Conservation (phyloP, 257 asterid genomes). For the Solanum rostratum region DNA sequence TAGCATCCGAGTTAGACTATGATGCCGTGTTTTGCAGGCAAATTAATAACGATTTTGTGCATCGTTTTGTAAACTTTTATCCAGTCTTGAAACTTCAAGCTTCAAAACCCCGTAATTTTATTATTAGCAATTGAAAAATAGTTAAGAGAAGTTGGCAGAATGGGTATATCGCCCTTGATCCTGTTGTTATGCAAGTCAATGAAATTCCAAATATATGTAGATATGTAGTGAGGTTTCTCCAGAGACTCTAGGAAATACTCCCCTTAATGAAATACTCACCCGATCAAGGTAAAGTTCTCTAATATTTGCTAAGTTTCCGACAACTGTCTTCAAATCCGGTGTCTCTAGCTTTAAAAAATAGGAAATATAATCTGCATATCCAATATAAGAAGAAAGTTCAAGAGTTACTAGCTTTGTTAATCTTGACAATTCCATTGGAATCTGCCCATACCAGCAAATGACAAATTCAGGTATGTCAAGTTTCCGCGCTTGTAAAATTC, state of each 20-base stretch:
- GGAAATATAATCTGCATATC: too few relatives aligned
- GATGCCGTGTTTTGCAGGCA: neutral
- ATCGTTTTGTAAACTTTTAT: neutral
- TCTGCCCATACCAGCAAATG: conserved; percentile 43
- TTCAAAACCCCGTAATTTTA: neutral
- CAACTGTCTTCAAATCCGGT: too few relatives aligned
- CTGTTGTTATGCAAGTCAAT: conserved; percentile 23
- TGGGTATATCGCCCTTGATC: conserved; percentile 16
- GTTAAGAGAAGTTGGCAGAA: neutral
- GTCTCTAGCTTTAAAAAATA: too few relatives aligned
- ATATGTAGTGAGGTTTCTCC: conserved; percentile 4
- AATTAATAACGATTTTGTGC: neutral
- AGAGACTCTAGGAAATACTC: conserved; percentile 6
- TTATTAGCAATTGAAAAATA: conserved; percentile 4
- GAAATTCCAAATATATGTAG: neutral
- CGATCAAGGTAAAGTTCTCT: neutral
- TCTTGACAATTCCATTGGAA: conserved; percentile 24
- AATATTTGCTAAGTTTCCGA: too few relatives aligned
- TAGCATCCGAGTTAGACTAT: neutral
- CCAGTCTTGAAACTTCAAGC: neutral
- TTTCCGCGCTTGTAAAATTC: conserved; percentile 21
- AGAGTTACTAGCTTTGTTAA: conserved; percentile 16
- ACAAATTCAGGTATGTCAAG: conserved; percentile 37
- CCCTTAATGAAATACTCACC: too few relatives aligned
- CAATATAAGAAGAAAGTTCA: neutral